Evolutionary conservation across 2,329 filamentous ascomycete species (phyloP), one percentile per base, ranked within the genome.

Genomic region (Keithomyces neogunnii): DNA sequence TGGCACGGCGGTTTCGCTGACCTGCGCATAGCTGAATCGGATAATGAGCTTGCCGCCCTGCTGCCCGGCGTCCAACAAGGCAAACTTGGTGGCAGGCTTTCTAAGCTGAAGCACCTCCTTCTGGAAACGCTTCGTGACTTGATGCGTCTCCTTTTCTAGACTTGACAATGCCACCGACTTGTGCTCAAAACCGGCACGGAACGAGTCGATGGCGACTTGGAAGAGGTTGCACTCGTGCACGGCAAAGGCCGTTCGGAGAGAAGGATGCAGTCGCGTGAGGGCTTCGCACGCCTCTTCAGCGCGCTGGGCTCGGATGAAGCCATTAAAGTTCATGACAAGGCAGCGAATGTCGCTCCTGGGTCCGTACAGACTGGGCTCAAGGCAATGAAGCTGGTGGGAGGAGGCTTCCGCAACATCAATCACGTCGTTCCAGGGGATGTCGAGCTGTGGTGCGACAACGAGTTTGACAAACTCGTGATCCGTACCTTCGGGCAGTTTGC

Each of bases 161-260:
- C 69, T 64, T 60, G 67, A 70, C 10, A 62, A 61, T 1, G 71
- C 64, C 45, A 70, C 75, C 11, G 68, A 61, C n/a, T 69, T 62
- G 3, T 68, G 68, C 51, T 69, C 63, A 54, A 78, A 78, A 2
- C 73, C 68, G 1, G 73, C 67, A 2, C 60, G 63, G 56, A 69
- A 71, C 2, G 68, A 66, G 46, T 69, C 69, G 36, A 77, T 60
- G 35, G 73, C 69, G 0, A 74, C 73, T 58, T 80, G 76, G 56
- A 73, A 77, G 0, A 78, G 65, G 2, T 66, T 67, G 5, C 74
- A 68, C 9, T 71, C 68, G 45, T 77, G 69, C 0, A 69, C 62
- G 2, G 76, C 67, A 50, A 82, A 82, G 0, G 74, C 72, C 0
- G 80, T 81, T 28, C 78, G 74, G 6, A 84, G 67, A 31, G 78